Evolutionary conservation across 2,329 filamentous ascomycete species (phyloP).

Genomic region (Tolypocladium paradoxum): DNA sequence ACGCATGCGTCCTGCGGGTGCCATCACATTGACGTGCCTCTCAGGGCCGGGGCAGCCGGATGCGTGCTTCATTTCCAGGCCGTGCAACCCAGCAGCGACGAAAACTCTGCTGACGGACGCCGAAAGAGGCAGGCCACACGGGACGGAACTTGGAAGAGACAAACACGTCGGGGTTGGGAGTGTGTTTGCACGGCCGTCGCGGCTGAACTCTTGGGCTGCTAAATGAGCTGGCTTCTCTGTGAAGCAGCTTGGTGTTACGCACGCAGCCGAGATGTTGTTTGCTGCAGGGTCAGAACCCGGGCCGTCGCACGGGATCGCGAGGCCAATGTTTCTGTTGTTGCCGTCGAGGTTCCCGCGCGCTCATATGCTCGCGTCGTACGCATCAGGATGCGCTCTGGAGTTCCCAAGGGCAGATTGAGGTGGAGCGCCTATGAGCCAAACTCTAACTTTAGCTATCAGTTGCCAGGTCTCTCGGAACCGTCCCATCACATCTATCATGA

Average conservation of each 20-base stretch:
- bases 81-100: not conserved
- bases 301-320: not conserved
- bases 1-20: not conserved
- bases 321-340: not conserved
- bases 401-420: not conserved
- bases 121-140: not conserved
- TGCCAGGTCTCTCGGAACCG: not conserved
- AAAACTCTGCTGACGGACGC: not conserved
- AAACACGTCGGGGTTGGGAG: not conserved
- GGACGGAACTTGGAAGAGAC: not conserved
- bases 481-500: not conserved
- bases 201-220: not conserved
- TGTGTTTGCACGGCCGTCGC: not conserved
- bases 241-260: not conserved
- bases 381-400: not conserved
- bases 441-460: not conserved
- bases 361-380: not conserved
- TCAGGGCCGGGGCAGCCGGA: not conserved
- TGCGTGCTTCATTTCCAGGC: conserved; percentile 1
- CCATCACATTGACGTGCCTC: not conserved
- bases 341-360: not conserved
- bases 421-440: not conserved
- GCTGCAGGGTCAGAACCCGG: not conserved
- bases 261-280: not conserved
- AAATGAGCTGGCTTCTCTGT: not conserved